Evolutionary conservation across 257 asterid species (phyloP), one percentile per base, ranked within the genome.

Genomic region (Solanum virginianum): DNA sequence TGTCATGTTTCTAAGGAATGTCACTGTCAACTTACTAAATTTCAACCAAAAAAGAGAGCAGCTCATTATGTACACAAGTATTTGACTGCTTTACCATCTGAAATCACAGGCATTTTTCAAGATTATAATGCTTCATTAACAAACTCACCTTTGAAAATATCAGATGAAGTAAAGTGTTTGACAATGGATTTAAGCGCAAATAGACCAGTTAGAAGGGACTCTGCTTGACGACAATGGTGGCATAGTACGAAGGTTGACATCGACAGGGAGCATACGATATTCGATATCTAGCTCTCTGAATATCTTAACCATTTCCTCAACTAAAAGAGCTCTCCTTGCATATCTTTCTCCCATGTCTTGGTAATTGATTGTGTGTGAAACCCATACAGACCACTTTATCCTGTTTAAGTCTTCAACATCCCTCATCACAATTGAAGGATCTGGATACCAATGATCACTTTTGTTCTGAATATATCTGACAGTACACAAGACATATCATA

Each of bases 311-410:
- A 95, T 91, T 86, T 97, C 98, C 90, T 92, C 97, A 0, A 97
- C 92, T 47, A 97, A 89, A 59, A 89, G 91, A 22, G 96, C 90
- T 86, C 99, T 91, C 85, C 99, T 89, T 7, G 71, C 68, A 91
- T 91, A 95, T 86, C 98, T 94, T 90, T 96, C 97, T 6, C 97
- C 97, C 98, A 96, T 96, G 87, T 96, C 95, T 83, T 96, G 98
- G 84, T 85, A 89, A 87, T 96, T 96, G 92, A 96, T 96, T 26
- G 80, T 93, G 91, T 96, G 98, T 0, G 92, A 87, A 29, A 87
- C 91, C 98, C 99, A 95, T 9, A 92, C 49, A 0, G 99, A 94
- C 90, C 93, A 94, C 88, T 90, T 94, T 89, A 97, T 66, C 89
- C 92, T 65, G 92, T 97, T 97, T 96, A 95, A 79, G 89, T 97